These are phyloP conservation scores for Pythium monospermum DNA, from an alignment of 352 stramenopile genomes.

Conservation along the genomic window DNA sequence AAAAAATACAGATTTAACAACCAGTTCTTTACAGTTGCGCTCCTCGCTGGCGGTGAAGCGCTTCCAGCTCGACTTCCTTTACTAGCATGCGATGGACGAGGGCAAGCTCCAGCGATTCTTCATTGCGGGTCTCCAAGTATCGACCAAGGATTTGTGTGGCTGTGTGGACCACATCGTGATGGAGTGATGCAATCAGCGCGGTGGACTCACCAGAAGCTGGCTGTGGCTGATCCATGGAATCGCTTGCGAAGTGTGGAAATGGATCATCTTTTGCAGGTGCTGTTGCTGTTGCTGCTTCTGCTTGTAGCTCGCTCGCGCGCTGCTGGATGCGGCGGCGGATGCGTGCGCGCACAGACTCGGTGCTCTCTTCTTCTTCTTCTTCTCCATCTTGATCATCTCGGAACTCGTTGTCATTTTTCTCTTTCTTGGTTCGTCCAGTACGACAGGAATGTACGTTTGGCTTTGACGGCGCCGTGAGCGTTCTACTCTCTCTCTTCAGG, in stretches of 20 bases:
- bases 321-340: constrained; percentile 14
- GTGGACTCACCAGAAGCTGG: no score
- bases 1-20: neutral
- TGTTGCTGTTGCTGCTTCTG: neutral
- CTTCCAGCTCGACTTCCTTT: constrained; percentile 28
- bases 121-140: constrained; percentile 9
- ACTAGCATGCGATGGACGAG: constrained; percentile 30
- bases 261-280: no score
- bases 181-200: no score
- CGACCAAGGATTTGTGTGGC: constrained; percentile 23
- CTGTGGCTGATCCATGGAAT: no score
- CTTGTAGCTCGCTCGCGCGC: constrained; percentile 8
- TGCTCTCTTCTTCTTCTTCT: constrained; percentile 1
- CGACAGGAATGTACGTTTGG: no score
- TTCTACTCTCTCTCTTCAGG: no score
- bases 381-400: neutral
- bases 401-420: no score
- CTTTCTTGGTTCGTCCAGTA: no score
- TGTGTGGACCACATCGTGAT: constrained; percentile 24
- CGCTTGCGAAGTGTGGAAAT: no score
- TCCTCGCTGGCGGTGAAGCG: constrained; percentile 10
- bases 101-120: constrained; percentile 20
- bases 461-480: no score
- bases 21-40: neutral
- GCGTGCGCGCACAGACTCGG: constrained; percentile 7